These are phyloP conservation scores for Kwoniella newhampshirensis DNA, from an alignment of 768 basidiomycete genomes.

Conservation along the genomic window DNA sequence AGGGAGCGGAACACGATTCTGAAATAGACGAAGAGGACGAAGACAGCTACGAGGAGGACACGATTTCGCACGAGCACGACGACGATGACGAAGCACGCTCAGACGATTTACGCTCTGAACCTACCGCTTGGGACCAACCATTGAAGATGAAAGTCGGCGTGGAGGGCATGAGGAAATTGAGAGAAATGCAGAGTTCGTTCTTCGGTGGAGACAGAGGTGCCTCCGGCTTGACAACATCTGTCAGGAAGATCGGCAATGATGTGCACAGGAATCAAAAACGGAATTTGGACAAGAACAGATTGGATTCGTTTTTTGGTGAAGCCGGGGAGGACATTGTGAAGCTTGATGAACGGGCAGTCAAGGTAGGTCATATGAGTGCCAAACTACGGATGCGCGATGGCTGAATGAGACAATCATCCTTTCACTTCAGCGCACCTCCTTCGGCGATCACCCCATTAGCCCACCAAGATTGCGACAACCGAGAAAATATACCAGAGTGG, in stretches of 20 bases:
- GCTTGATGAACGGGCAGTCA: conserved; percentile 44
- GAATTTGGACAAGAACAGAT: conserved; percentile 13
- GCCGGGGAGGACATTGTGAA: conserved; percentile 45
- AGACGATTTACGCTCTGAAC: conserved; percentile 2
- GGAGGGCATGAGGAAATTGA: conserved; percentile 44
- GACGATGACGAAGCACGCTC: conserved; percentile 26
- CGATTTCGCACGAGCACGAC: conserved; percentile 13
- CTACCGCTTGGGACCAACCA: conserved; percentile 28
- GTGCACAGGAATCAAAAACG: conserved; percentile 1
- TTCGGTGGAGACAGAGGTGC: conserved; percentile 24
- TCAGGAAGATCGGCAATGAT: conserved; percentile 6
- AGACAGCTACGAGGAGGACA: conserved; percentile 5
- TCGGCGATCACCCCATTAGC: conserved; percentile 61
- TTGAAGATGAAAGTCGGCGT: conserved; percentile 31
- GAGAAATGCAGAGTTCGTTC: conserved; percentile 50
- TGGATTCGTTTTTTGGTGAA: conserved; percentile 49
- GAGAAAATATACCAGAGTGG: conserved; percentile 75
- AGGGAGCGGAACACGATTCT: conserved; percentile 21
- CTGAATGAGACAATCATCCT: background rate
- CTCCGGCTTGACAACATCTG: background rate
- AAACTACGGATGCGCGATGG: background rate
- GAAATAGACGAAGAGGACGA: conserved; percentile 28
- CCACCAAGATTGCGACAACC: conserved; percentile 70
- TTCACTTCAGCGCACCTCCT: conserved; percentile 67
- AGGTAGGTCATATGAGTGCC: no score